Percentiles rank a stretch among this genome's conserved stretches.
Conservation (phyloP, 2,329 filamentous ascomycete genomes). For the Coleophoma cylindrospora region DNA sequence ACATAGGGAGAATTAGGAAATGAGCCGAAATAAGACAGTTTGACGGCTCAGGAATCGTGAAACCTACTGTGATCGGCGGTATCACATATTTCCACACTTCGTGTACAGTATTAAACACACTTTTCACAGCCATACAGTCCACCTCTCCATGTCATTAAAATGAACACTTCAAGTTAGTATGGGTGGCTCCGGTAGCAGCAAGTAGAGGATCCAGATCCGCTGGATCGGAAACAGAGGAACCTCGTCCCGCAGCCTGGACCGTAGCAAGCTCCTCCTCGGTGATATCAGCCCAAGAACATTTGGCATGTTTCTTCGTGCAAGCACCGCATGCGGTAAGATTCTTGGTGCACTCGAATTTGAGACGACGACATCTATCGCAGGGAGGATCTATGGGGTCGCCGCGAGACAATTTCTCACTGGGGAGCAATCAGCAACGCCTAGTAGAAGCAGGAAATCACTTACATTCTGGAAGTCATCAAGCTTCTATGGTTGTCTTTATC, state of each 20-base stretch:
- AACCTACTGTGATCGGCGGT: too few species aligned
- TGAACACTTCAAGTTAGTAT: too few species aligned
- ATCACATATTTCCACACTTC: too few species aligned
- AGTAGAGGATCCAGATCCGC: background rate
- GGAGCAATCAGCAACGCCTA: background rate
- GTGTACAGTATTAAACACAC: too few species aligned
- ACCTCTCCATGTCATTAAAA: too few species aligned
- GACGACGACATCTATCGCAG: constrained; percentile 75
- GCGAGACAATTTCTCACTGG: constrained; percentile 60
- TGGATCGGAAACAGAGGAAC: background rate
- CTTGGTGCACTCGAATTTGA: constrained; percentile 79
- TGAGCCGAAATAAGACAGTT: too few species aligned
- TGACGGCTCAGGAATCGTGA: too few species aligned
- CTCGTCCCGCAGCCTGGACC: background rate
- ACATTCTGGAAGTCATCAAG: constrained; percentile 66
- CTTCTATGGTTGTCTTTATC: constrained; percentile 39
- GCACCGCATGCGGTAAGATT: constrained; percentile 82
- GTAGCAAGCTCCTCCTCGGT: constrained; percentile 58
- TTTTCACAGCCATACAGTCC: too few species aligned
- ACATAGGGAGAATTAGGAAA: too few species aligned
- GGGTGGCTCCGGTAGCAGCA: background rate
- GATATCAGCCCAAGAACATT: constrained; percentile 82
- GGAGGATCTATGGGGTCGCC: constrained; percentile 75
- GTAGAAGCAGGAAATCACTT: background rate
- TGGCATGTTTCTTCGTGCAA: constrained; percentile 86